Conservation (phyloP, 169 alveolate species). For the Plasmodium cynomolgi region DNA sequence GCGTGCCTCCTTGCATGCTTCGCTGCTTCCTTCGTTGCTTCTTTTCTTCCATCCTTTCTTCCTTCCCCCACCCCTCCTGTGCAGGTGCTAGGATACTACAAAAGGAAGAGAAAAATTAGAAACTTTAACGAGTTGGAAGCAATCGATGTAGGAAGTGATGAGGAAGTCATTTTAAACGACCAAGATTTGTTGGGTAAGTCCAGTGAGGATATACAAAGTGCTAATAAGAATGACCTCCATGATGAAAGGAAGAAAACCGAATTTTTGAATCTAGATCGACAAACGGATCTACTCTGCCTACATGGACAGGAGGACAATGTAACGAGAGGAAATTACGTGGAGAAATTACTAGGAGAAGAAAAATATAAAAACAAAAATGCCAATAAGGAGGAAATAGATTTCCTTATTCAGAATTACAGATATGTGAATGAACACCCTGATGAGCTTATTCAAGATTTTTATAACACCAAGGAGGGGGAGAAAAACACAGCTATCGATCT, state of each 20-base stretch:
- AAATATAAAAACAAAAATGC: conserved; percentile 17
- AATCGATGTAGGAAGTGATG: conserved; percentile 6
- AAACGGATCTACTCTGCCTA: conserved; percentile 29
- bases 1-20: too few species aligned
- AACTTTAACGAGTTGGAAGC: conserved; percentile 13
- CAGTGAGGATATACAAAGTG: neutral
- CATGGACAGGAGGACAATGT: conserved; percentile 30
- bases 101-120: conserved; percentile 49
- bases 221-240: neutral
- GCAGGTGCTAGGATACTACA: conserved; percentile 70
- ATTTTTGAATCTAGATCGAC: neutral
- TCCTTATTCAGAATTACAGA: conserved; percentile 24
- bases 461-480: neutral
- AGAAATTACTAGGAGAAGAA: conserved; percentile 33
- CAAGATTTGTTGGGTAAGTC: neutral
- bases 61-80: neutral
- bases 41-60: neutral
- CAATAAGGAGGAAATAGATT: conserved; percentile 57
- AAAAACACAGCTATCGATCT: neutral
- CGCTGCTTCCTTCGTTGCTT: neutral
- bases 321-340: conserved; percentile 19
- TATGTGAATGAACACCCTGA: conserved; percentile 38
- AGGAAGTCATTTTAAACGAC: conserved; percentile 5
- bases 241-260: neutral
- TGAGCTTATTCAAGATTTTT: conserved; percentile 14